Base-by-base conservation (phyloP, 352 stramenopile species). In the Pythium folliculosum region DNA sequence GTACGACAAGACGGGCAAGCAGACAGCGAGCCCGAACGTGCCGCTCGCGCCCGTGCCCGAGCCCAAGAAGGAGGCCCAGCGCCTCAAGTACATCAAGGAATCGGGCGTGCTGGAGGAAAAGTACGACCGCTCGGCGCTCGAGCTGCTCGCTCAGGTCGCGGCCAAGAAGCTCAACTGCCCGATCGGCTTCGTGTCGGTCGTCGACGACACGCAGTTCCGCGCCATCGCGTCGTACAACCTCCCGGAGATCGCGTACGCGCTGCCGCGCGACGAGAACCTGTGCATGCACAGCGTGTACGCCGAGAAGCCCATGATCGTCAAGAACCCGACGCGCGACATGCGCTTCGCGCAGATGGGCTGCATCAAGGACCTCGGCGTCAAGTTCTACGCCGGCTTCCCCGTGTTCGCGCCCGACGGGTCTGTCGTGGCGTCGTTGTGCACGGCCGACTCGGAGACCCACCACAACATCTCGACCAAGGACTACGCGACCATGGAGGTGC, bases 401-500 rank as follows among this genome's bases (percentile, higher is more conserved):
- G 63, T 92, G 1, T 64, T 60, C 30, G 80, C 70, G 0, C 78
- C 80, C 1, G 81, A 77, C 21, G 80, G 80, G 1, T 75, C 76
- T 3, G 78, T 89, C 7, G 68, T 88, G 6, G 79, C 76, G 5
- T 80, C 74, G 16, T 53, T 90, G 19, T 86, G 79, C 43, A 58
- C 77, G 12, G 70, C 71, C 7, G 81, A 90, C 49, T 60, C 65
- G 2, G 54, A 67, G 14, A 69, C 83, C 8, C 79, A 89, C 63
- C 72, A 81, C 61, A 81, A 84, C 64, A 84, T 91, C 63, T 79
- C 79, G 14, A 86, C 77, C 40, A 86, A 86, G 63, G 79, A 91
- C 62, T 91, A 90, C 61, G 79, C 83, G 21, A 91, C 83, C n/a
- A 91, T 90, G 83, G 71, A 89, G 44, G 70, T 72, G 63, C 74